Conservation (phyloP, 2,329 filamentous ascomycete species). For the Orbilia blumenaviensis region DNA sequence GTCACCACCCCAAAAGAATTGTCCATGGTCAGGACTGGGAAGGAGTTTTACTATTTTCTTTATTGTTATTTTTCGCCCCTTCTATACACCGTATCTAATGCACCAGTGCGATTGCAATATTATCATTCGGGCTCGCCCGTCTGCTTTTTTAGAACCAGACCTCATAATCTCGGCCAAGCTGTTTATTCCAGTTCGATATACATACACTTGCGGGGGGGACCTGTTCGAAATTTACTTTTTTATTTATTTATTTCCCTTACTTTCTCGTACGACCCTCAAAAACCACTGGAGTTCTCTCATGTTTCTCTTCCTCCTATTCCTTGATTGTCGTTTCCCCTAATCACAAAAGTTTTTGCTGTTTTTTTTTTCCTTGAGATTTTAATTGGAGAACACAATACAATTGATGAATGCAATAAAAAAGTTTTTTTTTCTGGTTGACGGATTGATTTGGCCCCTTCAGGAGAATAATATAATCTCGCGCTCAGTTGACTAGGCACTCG, state of each 20-base stretch:
- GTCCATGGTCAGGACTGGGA: slow-evolving; percentile 53
- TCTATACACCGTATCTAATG: slow-evolving; percentile 38
- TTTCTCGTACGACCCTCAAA: slow-evolving; percentile 3
- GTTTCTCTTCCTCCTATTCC: not conserved
- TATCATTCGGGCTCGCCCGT: slow-evolving; percentile 1
- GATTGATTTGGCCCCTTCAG: no score
- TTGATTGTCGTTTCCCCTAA: not conserved
- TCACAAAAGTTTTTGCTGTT: slow-evolving; percentile 40
- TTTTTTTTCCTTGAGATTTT: no score
- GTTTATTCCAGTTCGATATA: slow-evolving; percentile 20
- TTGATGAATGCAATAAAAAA: slow-evolving; percentile 30
- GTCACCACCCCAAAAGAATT: slow-evolving; percentile 44
- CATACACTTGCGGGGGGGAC: slow-evolving; percentile 26
- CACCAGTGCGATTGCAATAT: slow-evolving; percentile 16
- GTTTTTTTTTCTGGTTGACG: not conserved
- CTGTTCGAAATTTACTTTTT: slow-evolving; percentile 11
- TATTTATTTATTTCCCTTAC: not conserved
- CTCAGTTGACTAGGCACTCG: no score
- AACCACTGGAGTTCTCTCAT: slow-evolving; percentile 38
- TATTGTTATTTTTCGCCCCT: not conserved
- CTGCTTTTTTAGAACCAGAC: slow-evolving; percentile 30
- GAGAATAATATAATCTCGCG: no score
- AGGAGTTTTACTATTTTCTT: slow-evolving; percentile 44
- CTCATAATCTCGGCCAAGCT: slow-evolving; percentile 18
- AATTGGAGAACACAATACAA: slow-evolving; percentile 32